A percentile compares a stretch with the other conserved stretches of the same genome.
These are phyloP conservation scores for Discostella pseudostelligera DNA, from an alignment of 108 stramenopile genomes.

Conservation along the genomic window DNA sequence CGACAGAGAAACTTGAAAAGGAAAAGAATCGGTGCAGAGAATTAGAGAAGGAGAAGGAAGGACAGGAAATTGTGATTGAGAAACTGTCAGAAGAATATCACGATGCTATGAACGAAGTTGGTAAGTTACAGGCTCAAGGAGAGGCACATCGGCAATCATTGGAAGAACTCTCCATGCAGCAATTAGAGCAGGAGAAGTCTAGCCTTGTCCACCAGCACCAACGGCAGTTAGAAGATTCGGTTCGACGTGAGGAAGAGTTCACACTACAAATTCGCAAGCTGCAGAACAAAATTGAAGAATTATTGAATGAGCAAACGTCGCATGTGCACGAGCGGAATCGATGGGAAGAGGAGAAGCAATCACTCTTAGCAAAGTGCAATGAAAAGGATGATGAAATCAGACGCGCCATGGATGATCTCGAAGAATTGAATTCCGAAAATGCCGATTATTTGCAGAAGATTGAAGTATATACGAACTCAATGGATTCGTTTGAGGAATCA, in stretches of 20 bases:
- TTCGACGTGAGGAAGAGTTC: conserved; percentile 9
- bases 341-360: conserved; percentile 19
- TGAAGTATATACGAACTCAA: neutral
- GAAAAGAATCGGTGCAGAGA: conserved; percentile 22
- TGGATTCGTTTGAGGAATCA: neutral
- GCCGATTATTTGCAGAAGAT: conserved; percentile 18
- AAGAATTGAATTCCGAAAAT: conserved; percentile 19
- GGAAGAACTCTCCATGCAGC: conserved; percentile 4
- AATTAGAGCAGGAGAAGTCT: conserved; percentile 14
- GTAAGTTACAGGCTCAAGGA: conserved; percentile 4
- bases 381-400: conserved; percentile 19
- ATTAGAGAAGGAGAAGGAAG: conserved; percentile 16
- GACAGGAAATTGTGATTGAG: conserved; percentile 24
- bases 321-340: conserved; percentile 3
- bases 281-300: conserved; percentile 7
- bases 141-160: conserved; percentile 2
- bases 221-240: neutral
- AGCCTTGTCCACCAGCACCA: conserved; percentile 7
- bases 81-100: conserved; percentile 22
- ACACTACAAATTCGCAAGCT: conserved; percentile 5
- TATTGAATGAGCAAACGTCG: conserved; percentile 12
- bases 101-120: conserved; percentile 7
- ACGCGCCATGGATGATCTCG: conserved; percentile 18
- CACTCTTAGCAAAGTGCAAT: conserved; percentile 9
- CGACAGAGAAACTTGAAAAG: conserved; percentile 24